Evolutionary conservation across 257 asterid species (phyloP).

Genomic region (Knoxia roxburghii): DNA sequence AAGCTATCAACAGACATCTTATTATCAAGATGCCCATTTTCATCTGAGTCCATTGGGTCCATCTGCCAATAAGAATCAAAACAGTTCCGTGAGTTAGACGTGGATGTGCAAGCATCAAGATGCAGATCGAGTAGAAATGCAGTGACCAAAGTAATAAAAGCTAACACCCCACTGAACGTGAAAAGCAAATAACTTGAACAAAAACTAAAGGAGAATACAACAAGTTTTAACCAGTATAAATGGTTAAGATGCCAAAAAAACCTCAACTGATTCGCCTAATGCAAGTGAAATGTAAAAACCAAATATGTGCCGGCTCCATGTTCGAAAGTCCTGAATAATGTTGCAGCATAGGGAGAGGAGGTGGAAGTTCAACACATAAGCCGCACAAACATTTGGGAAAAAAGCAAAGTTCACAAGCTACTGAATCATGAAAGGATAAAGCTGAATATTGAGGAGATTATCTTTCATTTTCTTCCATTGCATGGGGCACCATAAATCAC

Average conservation of each 20-base stretch:
- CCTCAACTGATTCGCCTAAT: neutral
- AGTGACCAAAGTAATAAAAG: neutral
- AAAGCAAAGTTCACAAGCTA: neutral
- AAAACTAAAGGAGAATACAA: too few relatives aligned
- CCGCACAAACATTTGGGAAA: neutral
- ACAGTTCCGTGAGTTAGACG: neutral
- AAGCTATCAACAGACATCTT: conserved; percentile 24
- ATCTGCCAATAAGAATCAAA: conserved; percentile 21
- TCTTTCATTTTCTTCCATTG: neutral
- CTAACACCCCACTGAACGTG: neutral
- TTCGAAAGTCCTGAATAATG: neutral
- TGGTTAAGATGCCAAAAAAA: neutral
- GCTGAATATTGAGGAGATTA: neutral
- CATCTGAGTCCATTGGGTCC: conserved; percentile 21
- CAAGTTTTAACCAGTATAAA: neutral
- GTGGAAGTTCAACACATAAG: neutral
- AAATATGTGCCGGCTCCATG: neutral
- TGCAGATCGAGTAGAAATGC: neutral
- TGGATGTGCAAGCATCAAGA: neutral
- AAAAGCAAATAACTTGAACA: neutral
- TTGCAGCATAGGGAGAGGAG: neutral
- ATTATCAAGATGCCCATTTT: conserved; percentile 25
- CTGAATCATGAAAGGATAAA: neutral
- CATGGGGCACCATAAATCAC: neutral
- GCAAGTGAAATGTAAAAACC: neutral